Conservation (phyloP, 1,284 basidiomycete genomes). For the Ganoderma sinense region DNA sequence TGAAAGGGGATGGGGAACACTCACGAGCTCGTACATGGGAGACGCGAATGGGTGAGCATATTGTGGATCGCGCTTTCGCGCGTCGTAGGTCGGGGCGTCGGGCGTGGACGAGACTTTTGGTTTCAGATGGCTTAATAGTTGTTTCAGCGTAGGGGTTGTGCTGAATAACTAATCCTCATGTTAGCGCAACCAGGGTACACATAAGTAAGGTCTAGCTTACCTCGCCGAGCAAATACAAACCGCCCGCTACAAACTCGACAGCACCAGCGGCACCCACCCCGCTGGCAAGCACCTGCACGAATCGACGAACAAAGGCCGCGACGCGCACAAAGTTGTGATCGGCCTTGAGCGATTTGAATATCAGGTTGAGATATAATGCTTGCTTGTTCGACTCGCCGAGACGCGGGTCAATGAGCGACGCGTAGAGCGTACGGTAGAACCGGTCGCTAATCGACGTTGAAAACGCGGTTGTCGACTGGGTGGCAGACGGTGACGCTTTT, state of each 20-base stretch:
- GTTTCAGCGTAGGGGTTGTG: constrained; percentile 73
- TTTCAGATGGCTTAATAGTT: constrained; percentile 63
- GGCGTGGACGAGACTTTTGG: constrained; percentile 42
- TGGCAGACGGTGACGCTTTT: constrained; percentile 15
- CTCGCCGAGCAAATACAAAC: constrained; percentile 79
- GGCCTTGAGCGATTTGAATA: constrained; percentile 92
- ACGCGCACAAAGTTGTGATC: constrained; percentile 75
- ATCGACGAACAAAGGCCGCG: constrained; percentile 87
- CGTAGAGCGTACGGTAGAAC: constrained; percentile 93
- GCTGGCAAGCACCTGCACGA: constrained; percentile 83
- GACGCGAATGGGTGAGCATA: constrained; percentile 85
- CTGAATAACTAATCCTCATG: constrained; percentile 66
- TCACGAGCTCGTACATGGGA: constrained; percentile 91
- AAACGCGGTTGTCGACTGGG: constrained; percentile 33
- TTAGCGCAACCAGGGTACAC: neutral
- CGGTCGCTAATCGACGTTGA: constrained; percentile 75
- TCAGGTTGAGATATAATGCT: constrained; percentile 96
- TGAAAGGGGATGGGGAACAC: constrained; percentile 35
- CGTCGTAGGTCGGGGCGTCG: constrained; percentile 75
- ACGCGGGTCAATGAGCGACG: constrained; percentile 86
- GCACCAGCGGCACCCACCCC: constrained; percentile 74
- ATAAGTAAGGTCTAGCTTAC: constrained; percentile 44
- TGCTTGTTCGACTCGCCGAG: constrained; percentile 91
- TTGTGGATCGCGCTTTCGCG: constrained; percentile 90
- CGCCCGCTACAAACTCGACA: constrained; percentile 91